These are phyloP conservation scores for Ceratocystis eucalypticola DNA, from an alignment of 2,329 filamentous ascomycete species.

Conservation along the genomic window DNA sequence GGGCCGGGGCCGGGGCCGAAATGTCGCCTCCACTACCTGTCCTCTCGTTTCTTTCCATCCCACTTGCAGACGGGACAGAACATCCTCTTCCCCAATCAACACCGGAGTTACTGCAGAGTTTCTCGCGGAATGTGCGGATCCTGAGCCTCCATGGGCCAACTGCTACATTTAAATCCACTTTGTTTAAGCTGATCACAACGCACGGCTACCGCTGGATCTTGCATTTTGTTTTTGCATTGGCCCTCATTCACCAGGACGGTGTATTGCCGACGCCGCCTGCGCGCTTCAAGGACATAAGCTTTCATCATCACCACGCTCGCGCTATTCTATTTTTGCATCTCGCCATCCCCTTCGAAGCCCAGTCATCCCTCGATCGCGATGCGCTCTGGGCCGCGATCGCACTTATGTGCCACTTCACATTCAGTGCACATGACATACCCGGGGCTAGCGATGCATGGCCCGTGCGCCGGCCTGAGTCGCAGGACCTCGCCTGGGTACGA, in stretches of 20 bases:
- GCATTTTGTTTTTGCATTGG: constrained; percentile 14
- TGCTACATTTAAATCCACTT: background rate
- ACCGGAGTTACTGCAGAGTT: background rate
- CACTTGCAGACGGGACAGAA: constrained; percentile 8
- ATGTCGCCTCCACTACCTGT: background rate
- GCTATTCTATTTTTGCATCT: constrained; percentile 36
- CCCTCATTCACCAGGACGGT: constrained; percentile 20
- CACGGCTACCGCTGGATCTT: constrained; percentile 21
- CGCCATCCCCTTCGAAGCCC: constrained; percentile 22
- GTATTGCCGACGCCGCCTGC: constrained; percentile 19
- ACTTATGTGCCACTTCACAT: constrained; percentile 34
- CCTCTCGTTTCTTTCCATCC: background rate
- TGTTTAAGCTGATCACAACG: constrained; percentile 18
- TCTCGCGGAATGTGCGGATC: background rate
- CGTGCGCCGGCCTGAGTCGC: constrained; percentile 29
- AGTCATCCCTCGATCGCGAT: constrained; percentile 31
- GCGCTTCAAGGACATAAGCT: constrained; percentile 27
- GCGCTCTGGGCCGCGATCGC: constrained; percentile 35
- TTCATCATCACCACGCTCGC: constrained; percentile 36
- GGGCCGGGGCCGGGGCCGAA: background rate
- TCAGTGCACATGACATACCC: constrained; percentile 32
- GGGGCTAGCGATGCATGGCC: constrained; percentile 42
- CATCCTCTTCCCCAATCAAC: background rate
- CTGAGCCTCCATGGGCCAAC: background rate
- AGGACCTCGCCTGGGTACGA: constrained; percentile 45